A percentile compares a stretch with the other conserved stretches of the same genome.
phyloP scores from a whole-genome alignment of 2,329 filamentous ascomycete genomes.

The Monosporascus cannonballus region DNA sequence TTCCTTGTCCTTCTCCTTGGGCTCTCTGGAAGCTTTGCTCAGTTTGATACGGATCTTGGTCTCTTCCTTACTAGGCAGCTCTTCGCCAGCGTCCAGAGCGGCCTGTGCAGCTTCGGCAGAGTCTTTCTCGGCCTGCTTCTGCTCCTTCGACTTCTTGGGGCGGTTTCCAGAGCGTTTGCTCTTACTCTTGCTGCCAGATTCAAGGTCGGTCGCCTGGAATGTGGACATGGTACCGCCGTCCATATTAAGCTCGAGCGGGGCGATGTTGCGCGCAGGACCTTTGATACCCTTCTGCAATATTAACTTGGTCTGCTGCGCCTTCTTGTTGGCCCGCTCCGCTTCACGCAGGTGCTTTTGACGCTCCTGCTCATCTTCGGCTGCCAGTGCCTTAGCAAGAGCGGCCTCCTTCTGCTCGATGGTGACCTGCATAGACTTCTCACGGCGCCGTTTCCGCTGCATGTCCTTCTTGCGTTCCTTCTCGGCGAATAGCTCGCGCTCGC shows the following conservation, averaged over 20 bases:
- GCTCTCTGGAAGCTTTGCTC: slow-evolving; percentile 39
- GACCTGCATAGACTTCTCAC: slow-evolving; percentile 92
- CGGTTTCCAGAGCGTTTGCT: slow-evolving; percentile 56
- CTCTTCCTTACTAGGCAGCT: slow-evolving; percentile 55
- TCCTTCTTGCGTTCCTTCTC: slow-evolving; percentile 99
- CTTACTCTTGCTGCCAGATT: slow-evolving; percentile 41
- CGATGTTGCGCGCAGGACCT: slow-evolving; percentile 63
- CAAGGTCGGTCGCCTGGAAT: slow-evolving; percentile 64
- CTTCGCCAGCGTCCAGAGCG: slow-evolving; percentile 72
- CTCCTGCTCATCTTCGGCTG: slow-evolving; percentile 76
- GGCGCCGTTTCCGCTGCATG: slow-evolving; percentile 94
- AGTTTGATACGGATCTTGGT: slow-evolving; percentile 60
- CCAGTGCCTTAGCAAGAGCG: slow-evolving; percentile 69
- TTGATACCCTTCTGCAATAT: slow-evolving; percentile 82
- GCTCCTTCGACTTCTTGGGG: slow-evolving; percentile 85
- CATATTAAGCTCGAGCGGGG: slow-evolving; percentile 69
- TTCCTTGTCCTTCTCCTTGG: slow-evolving; percentile 38
- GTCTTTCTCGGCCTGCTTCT: slow-evolving; percentile 74
- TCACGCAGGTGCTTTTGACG: slow-evolving; percentile 75
- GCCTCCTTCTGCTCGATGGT: slow-evolving; percentile 87
- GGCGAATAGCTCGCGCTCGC: slow-evolving; percentile 81
- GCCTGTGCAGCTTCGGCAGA: slow-evolving; percentile 84
- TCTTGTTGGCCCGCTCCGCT: slow-evolving; percentile 85
- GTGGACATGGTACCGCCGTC: slow-evolving; percentile 82
- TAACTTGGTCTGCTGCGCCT: slow-evolving; percentile 83